phyloP scores from a whole-genome alignment of 108 stramenopile species.

The Craspedostauros australis region DNA sequence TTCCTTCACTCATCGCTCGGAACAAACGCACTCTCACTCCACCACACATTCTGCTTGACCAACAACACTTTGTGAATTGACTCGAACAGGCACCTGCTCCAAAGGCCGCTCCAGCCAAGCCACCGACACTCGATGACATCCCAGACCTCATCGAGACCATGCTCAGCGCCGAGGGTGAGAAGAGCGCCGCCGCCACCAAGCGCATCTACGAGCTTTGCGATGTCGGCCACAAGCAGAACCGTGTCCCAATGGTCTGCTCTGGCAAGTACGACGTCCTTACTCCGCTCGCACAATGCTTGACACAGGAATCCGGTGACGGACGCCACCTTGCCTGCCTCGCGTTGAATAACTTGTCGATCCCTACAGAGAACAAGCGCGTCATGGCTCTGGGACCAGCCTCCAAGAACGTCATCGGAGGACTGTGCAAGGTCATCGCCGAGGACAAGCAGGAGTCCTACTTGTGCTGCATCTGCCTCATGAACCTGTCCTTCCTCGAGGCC shows the following conservation, averaged over 20 bases:
- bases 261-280: constrained; percentile 87
- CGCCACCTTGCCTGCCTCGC: constrained; percentile 87
- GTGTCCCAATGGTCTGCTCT: constrained; percentile 88
- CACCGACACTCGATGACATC: constrained; percentile 85
- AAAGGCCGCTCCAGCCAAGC: constrained; percentile 51
- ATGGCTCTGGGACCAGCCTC: constrained; percentile 85
- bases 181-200: constrained; percentile 84
- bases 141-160: constrained; percentile 83
- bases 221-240: constrained; percentile 91
- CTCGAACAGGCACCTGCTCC: constrained; percentile 6
- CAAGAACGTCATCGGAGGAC: constrained; percentile 80
- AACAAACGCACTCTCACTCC: neutral
- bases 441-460: constrained; percentile 91
- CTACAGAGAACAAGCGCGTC: constrained; percentile 89
- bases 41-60: neutral
- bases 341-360: constrained; percentile 89
- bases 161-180: constrained; percentile 79
- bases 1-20: neutral
- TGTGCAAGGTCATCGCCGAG: constrained; percentile 86
- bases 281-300: constrained; percentile 82
- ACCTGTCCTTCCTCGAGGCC: constrained; percentile 88
- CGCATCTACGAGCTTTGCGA: constrained; percentile 89
- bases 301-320: constrained; percentile 83
- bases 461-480: constrained; percentile 93
- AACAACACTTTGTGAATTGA: neutral